Evolutionary conservation across 2,329 filamentous ascomycete species (phyloP).

Genomic region (Scorias spongiosa): DNA sequence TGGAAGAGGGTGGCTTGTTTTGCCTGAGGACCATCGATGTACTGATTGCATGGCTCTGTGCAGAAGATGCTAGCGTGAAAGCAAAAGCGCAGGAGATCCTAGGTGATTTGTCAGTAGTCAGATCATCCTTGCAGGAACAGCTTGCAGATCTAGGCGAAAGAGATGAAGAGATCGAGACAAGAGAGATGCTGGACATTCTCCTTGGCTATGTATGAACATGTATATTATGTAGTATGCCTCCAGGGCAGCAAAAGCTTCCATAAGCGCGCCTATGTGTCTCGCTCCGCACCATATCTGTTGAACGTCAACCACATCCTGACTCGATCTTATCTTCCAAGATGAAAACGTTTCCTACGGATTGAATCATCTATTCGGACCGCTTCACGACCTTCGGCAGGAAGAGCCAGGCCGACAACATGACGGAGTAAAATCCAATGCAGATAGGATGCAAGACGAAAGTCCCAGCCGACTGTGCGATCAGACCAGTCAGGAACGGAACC

Average conservation of each 20-base stretch:
- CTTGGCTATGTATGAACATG: constrained; percentile 20
- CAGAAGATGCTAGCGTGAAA: constrained; percentile 68
- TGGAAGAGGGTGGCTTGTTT: constrained; percentile 80
- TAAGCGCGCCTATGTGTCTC: too few species aligned
- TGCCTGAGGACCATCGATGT: constrained; percentile 71
- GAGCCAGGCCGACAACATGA: constrained; percentile 54
- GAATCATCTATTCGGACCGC: constrained; percentile 37
- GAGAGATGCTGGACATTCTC: constrained; percentile 52
- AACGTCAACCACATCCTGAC: too few species aligned
- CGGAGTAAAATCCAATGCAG: constrained; percentile 47
- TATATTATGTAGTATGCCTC: too few species aligned
- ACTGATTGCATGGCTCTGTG: constrained; percentile 76
- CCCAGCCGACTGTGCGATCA: constrained; percentile 45
- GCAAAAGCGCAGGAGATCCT: constrained; percentile 48
- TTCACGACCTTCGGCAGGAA: constrained; percentile 42
- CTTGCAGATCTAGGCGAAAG: constrained; percentile 41
- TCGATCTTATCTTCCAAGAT: too few species aligned
- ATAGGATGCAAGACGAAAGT: constrained; percentile 53
- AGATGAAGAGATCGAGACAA: constrained; percentile 33
- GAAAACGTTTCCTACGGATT: too few species aligned
- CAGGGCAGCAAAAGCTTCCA: too few species aligned
- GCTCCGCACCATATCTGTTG: too few species aligned
- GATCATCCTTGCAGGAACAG: constrained; percentile 54
- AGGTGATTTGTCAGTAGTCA: constrained; percentile 48
- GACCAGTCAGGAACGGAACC: constrained; percentile 50